Evolutionary conservation across 352 stramenopile species (phyloP), one percentile per base, ranked within the genome.

Genomic region (Pythium volutum): DNA sequence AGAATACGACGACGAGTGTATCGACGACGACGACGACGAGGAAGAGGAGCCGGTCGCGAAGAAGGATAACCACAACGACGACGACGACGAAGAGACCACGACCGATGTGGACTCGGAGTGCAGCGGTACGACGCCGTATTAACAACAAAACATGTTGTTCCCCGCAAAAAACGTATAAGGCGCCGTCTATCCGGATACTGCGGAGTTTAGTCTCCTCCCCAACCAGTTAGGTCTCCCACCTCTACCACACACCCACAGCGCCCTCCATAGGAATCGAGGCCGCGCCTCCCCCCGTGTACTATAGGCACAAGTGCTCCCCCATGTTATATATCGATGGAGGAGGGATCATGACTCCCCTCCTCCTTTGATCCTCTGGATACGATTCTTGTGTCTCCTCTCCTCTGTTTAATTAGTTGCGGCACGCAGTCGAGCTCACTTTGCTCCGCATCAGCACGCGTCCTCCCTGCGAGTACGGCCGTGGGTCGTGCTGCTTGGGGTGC

Each of bases 401-500:
- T 48, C 42, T 27, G 10, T n/a, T 48, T 27, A 36, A 36, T 36
- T 39, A 10, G 16, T 31, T 7, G 10, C 8, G 64, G 34, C 62
- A 79, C 20, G 66, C 71, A 4, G 74, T 50, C 15, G 77, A 84
- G n/a, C 55, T 67, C 23, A 76, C 67, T 72, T 88, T 89, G 64
- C 56, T 88, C 22, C 68, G 77, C 26, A 66, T 59, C 18, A 86
- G 59, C 42, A 82, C 66, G 16, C 67, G 69, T 23, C 67, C 70
- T 25, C 72, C 72, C 15, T 80, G 59, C 3, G 74, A 82, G 59
- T 81, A 90, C 22, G 79, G 81, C 14, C 74, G 71, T 15, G 43
- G 46, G 33, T 87, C 77, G 55, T 74, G 70, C 64, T 90, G 81
- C 64, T 88, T 90, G n/a, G 74, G 68, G 36, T 90, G 81, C 27